A percentile compares a stretch with the other conserved stretches of the same genome.
These are phyloP conservation scores for Daedaleopsis sinensis DNA, from an alignment of 768 basidiomycete genomes.

Conservation along the genomic window DNA sequence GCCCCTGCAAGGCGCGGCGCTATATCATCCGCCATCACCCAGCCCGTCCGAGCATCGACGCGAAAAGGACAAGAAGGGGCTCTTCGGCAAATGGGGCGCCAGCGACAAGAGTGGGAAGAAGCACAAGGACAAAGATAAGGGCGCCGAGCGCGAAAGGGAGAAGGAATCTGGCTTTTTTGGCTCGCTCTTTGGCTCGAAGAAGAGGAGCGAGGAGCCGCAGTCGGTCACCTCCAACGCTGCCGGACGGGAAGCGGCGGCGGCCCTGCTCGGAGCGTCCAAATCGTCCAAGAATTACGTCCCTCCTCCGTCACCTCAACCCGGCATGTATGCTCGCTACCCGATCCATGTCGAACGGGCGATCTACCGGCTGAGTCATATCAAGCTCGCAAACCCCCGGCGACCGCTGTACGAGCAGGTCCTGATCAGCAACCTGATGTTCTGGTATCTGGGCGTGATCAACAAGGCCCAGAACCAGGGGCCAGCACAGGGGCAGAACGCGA, in stretches of 20 bases:
- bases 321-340: slow-evolving; percentile 79
- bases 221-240: slow-evolving; percentile 38
- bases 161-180: slow-evolving; percentile 90
- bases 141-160: slow-evolving; percentile 60
- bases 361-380: slow-evolving; percentile 97
- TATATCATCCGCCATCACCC: slow-evolving; percentile 35
- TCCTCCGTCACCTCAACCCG: slow-evolving; percentile 60
- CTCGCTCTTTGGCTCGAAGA: slow-evolving; percentile 83
- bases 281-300: slow-evolving; percentile 69
- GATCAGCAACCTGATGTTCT: slow-evolving; percentile 96
- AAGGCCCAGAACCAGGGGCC: slow-evolving; percentile 55
- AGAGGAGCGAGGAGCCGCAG: slow-evolving; percentile 79
- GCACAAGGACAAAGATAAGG: slow-evolving; percentile 33
- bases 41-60: slow-evolving; percentile 31
- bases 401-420: slow-evolving; percentile 97
- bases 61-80: slow-evolving; percentile 70
- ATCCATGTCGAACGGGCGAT: slow-evolving; percentile 99
- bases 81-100: slow-evolving; percentile 71
- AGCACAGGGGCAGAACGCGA: slow-evolving; percentile 34
- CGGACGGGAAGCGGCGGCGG: slow-evolving; percentile 86
- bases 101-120: slow-evolving; percentile 68
- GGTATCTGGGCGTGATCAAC: slow-evolving; percentile 98
- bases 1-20: slow-evolving; percentile 31
- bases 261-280: slow-evolving; percentile 82
- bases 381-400: slow-evolving; percentile 94